These are phyloP conservation scores for Plasmodium cynomolgi DNA, from an alignment of 169 alveolate genomes.

Conservation along the genomic window DNA sequence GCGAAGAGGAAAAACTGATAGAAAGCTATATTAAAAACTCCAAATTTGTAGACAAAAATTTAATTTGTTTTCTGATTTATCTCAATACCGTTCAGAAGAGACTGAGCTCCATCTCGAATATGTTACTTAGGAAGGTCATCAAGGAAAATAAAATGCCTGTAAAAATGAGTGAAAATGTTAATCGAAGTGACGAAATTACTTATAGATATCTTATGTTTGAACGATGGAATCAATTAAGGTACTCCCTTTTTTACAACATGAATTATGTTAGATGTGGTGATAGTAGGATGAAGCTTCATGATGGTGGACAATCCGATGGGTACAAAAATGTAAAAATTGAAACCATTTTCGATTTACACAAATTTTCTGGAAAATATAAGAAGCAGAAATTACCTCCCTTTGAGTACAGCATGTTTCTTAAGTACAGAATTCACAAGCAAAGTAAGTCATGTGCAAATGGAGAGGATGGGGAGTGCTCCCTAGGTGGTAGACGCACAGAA, in stretches of 20 bases:
- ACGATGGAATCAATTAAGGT: conserved; percentile 59
- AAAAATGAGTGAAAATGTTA: conserved; percentile 30
- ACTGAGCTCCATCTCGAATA: conserved; percentile 45
- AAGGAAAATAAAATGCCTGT: conserved; percentile 44
- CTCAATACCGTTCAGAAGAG: conserved; percentile 54
- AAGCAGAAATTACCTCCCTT: conserved; percentile 49
- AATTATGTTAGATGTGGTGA: background rate
- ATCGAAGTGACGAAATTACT: conserved; percentile 29
- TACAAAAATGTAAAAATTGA: conserved; percentile 8
- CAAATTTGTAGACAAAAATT: conserved; percentile 53
- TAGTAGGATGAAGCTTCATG: background rate
- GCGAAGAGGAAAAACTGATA: conserved; percentile 63
- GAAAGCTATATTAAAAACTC: conserved; percentile 55
- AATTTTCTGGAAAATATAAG: conserved; percentile 38
- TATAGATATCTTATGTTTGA: conserved; percentile 68
- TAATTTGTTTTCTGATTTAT: conserved; percentile 21
- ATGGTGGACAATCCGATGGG: background rate
- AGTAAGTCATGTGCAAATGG: background rate
- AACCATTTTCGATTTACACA: conserved; percentile 52
- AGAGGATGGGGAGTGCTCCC: background rate
- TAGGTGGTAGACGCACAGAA: background rate
- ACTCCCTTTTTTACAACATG: conserved; percentile 34
- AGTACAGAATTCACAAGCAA: conserved; percentile 12
- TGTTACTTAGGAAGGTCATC: conserved; percentile 25
- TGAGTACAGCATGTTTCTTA: conserved; percentile 55